A percentile compares a stretch with the other conserved stretches of the same genome.
These are phyloP conservation scores for Cryptosporidium sp. DNA, from an alignment of 169 alveolate species.

Conservation along the genomic window DNA sequence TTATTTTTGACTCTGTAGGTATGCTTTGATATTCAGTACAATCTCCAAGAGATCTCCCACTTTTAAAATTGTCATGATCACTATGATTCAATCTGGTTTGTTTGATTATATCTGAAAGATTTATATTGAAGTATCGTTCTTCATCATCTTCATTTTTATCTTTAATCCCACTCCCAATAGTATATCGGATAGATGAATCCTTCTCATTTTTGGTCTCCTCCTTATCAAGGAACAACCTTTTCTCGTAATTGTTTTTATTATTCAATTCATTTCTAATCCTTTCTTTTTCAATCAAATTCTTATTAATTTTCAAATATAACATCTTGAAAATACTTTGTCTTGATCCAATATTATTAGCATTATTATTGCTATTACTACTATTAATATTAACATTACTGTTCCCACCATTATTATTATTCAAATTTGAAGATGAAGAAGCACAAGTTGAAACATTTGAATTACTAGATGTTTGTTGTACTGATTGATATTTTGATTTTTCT, in stretches of 20 bases:
- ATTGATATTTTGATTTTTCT: neutral
- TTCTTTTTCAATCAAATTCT: neutral
- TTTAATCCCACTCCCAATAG: neutral
- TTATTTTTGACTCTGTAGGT: neutral
- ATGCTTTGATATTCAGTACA: neutral
- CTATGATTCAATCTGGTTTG: neutral
- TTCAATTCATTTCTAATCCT: neutral
- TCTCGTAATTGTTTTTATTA: neutral
- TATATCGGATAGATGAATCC: too few species aligned
- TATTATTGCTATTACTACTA: neutral
- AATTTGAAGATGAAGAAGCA: neutral
- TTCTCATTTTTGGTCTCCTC: neutral
- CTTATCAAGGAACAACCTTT: slow-evolving; percentile 12
- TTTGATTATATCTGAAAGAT: neutral
- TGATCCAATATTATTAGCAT: neutral
- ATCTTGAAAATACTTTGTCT: slow-evolving; percentile 24
- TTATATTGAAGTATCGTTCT: neutral
- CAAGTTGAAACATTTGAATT: neutral
- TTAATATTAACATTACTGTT: neutral
- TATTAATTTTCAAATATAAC: slow-evolving; percentile 1
- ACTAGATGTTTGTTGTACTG: neutral
- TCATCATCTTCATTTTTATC: neutral
- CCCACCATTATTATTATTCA: neutral
- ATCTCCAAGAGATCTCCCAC: neutral
- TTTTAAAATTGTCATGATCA: neutral